Evolutionary conservation across 108 stramenopile genomes (phyloP).

Genomic region (Skeletonema marinoi): DNA sequence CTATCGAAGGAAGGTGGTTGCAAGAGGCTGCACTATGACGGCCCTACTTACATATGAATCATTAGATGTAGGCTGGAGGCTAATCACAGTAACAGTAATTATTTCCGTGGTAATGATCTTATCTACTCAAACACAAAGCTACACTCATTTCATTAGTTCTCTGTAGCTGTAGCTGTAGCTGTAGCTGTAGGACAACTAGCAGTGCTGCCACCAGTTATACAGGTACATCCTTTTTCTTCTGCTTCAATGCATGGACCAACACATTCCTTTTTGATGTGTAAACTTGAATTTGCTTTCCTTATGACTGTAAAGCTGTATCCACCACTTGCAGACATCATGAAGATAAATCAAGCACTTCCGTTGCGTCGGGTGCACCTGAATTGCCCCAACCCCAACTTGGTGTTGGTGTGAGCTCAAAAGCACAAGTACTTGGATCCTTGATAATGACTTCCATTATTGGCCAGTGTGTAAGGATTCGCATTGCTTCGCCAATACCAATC

Average conservation of each 20-base stretch:
- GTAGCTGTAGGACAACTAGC: not conserved
- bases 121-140: too few relatives aligned
- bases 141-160: not conserved
- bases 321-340: not conserved
- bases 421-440: not conserved
- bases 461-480: not conserved
- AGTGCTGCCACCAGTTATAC: not conserved
- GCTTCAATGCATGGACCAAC: not conserved
- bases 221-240: not conserved
- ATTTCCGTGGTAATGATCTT: too few relatives aligned
- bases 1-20: too few relatives aligned
- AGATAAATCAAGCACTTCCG: not conserved
- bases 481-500: not conserved
- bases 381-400: not conserved
- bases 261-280: not conserved
- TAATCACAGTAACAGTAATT: too few relatives aligned
- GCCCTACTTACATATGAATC: too few relatives aligned
- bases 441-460: not conserved
- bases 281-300: not conserved
- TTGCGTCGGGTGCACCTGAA: not conserved
- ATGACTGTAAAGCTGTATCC: not conserved
- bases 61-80: too few relatives aligned
- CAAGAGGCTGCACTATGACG: too few relatives aligned
- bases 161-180: too few relatives aligned
- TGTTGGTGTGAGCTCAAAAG: not conserved